These are phyloP conservation scores for Aspergillus calidoustus DNA, from an alignment of 2,329 filamentous ascomycete genomes.

Conservation along the genomic window DNA sequence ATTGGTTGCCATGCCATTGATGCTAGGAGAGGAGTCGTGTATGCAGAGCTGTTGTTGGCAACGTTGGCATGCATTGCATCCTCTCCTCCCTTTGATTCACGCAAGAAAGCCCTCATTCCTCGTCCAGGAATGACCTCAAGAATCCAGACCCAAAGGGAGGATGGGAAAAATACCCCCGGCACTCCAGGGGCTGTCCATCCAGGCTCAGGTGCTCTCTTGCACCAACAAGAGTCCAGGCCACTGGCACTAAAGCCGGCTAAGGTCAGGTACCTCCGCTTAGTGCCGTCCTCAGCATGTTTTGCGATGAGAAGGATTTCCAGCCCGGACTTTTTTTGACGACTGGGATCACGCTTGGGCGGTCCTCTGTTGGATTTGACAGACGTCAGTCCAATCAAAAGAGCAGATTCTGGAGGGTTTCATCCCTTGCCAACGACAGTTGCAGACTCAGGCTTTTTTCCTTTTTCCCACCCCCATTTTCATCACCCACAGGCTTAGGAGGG, in stretches of 20 bases:
- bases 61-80: background rate
- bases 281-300: background rate
- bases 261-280: slow-evolving; percentile 16
- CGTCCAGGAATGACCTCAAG: background rate
- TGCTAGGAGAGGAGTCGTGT: background rate
- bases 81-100: background rate
- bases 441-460: background rate
- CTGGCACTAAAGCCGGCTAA: slow-evolving; percentile 8
- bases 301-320: background rate
- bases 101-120: background rate
- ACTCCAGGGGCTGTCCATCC: slow-evolving; percentile 10
- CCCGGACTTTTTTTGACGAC: background rate
- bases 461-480: background rate
- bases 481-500: background rate
- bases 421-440: slow-evolving; percentile 11
- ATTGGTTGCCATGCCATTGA: slow-evolving; percentile 9
- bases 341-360: background rate
- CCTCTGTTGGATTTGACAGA: background rate
- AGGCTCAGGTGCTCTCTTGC: background rate
- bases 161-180: background rate
- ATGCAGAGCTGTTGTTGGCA: slow-evolving; percentile 1
- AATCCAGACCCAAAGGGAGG: slow-evolving; percentile 16
- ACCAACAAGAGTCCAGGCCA: slow-evolving; percentile 12
- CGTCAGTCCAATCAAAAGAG: slow-evolving; percentile 8
- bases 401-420: slow-evolving; percentile 7